Conservation (phyloP, 2,329 filamentous ascomycete genomes). For the Thelonectria rubi region DNA sequence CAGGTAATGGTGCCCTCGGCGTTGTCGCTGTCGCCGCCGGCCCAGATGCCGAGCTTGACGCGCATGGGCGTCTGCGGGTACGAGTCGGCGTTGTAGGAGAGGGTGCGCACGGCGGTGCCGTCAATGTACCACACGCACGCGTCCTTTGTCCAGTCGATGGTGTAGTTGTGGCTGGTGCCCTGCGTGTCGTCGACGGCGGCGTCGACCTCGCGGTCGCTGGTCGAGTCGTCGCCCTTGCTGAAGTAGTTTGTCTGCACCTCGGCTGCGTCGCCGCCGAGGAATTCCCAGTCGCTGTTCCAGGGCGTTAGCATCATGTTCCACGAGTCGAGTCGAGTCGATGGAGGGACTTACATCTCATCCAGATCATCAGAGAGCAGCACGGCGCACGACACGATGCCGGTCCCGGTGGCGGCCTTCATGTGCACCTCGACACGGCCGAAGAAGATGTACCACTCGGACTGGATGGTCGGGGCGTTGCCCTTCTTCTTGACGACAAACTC, state of each 20-base stretch:
- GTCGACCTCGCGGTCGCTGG: slow-evolving; percentile 73
- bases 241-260: slow-evolving; percentile 90
- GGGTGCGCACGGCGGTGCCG: slow-evolving; percentile 65
- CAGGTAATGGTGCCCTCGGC: slow-evolving; percentile 70
- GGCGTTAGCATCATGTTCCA: neutral
- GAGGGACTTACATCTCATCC: slow-evolving; percentile 54
- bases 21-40: slow-evolving; percentile 51
- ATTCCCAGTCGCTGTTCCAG: slow-evolving; percentile 73
- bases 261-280: slow-evolving; percentile 76
- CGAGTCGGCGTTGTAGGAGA: slow-evolving; percentile 59
- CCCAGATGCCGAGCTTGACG: slow-evolving; percentile 69
- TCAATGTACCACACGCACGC: slow-evolving; percentile 72
- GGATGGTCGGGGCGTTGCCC: slow-evolving; percentile 68
- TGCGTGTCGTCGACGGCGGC: slow-evolving; percentile 63
- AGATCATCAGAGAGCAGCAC: slow-evolving; percentile 80
- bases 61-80: slow-evolving; percentile 78
- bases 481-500: slow-evolving; percentile 65
- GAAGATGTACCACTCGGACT: slow-evolving; percentile 82
- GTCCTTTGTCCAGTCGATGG: slow-evolving; percentile 72
- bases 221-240: slow-evolving; percentile 73
- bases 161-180: slow-evolving; percentile 70
- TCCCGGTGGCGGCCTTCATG: slow-evolving; percentile 76
- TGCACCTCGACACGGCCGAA: slow-evolving; percentile 77
- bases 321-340: neutral
- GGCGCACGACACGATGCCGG: slow-evolving; percentile 79